Evolutionary conservation across 2,329 filamentous ascomycete species (phyloP).

Genomic region (Didymella glomerata): DNA sequence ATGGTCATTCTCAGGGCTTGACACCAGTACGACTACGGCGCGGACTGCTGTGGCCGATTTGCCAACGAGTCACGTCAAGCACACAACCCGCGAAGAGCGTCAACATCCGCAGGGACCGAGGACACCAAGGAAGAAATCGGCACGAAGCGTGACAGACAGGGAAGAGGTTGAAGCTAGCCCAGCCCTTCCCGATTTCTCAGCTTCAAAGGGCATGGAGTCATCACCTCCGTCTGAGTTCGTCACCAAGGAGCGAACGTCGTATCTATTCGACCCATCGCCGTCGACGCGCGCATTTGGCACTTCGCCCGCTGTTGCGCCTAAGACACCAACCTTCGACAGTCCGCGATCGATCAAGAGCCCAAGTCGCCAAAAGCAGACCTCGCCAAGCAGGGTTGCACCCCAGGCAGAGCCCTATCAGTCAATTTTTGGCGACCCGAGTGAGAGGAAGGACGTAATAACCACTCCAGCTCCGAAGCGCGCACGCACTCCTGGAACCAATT

Average conservation of each 20-base stretch:
- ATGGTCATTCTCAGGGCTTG: slow-evolving; percentile 52
- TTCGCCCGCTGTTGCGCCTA: slow-evolving; percentile 34
- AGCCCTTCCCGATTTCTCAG: slow-evolving; percentile 36
- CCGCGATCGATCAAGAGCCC: slow-evolving; percentile 21
- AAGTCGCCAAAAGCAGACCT: slow-evolving; percentile 21
- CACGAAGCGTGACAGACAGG: slow-evolving; percentile 14
- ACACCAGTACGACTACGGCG: slow-evolving; percentile 57
- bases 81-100: slow-evolving; percentile 24
- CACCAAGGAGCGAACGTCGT: slow-evolving; percentile 48
- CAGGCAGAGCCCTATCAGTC: slow-evolving; percentile 41
- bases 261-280: slow-evolving; percentile 50
- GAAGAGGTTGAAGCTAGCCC: slow-evolving; percentile 35
- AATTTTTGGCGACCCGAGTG: slow-evolving; percentile 46
- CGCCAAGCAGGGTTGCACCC: slow-evolving; percentile 22
- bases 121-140: slow-evolving; percentile 27
- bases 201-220: slow-evolving; percentile 27
- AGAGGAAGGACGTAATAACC: slow-evolving; percentile 34
- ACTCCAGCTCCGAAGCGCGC: slow-evolving; percentile 40
- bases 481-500: slow-evolving; percentile 41
- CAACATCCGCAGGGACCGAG: slow-evolving; percentile 35
- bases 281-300: slow-evolving; percentile 46
- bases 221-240: slow-evolving; percentile 45
- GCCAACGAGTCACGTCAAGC: not conserved
- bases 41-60: slow-evolving; percentile 51
- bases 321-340: slow-evolving; percentile 31